Evolutionary conservation across 164 flowering plant genomes (phyloP).

Genomic region (Akebia trifoliata): DNA sequence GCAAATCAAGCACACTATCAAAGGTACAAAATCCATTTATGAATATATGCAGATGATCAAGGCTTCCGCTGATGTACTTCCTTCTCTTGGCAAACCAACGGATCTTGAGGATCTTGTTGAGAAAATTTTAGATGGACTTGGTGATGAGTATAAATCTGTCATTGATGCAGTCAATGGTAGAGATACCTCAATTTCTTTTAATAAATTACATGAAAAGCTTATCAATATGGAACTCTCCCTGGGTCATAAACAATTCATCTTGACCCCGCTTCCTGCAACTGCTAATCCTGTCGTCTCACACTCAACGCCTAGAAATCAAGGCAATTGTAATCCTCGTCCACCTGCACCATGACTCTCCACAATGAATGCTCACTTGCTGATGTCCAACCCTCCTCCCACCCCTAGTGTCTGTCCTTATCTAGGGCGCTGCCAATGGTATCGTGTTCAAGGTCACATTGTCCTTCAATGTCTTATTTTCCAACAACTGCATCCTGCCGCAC

Average conservation of each 20-base stretch:
- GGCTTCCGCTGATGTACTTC: conserved; percentile 2
- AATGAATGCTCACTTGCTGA: background rate
- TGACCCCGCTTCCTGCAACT: background rate
- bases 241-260: too few species aligned
- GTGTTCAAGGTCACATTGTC: too few species aligned
- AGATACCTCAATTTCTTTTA: too few species aligned
- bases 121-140: background rate
- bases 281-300: background rate
- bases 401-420: background rate
- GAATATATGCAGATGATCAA: conserved; percentile 3
- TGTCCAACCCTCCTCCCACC: background rate
- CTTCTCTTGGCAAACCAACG: too few species aligned
- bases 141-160: background rate
- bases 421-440: background rate
- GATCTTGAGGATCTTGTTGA: too few species aligned
- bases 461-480: too few species aligned
- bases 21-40: too few species aligned
- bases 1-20: background rate
- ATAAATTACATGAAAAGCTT: too few species aligned
- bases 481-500: too few species aligned
- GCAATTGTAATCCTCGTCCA: background rate
- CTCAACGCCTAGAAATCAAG: too few species aligned
- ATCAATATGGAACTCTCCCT: too few species aligned
- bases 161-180: too few species aligned
- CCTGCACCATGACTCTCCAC: background rate